These are phyloP conservation scores for Dryadomyces quercus-mongolicae DNA, from an alignment of 2,329 filamentous ascomycete genomes.

Conservation along the genomic window DNA sequence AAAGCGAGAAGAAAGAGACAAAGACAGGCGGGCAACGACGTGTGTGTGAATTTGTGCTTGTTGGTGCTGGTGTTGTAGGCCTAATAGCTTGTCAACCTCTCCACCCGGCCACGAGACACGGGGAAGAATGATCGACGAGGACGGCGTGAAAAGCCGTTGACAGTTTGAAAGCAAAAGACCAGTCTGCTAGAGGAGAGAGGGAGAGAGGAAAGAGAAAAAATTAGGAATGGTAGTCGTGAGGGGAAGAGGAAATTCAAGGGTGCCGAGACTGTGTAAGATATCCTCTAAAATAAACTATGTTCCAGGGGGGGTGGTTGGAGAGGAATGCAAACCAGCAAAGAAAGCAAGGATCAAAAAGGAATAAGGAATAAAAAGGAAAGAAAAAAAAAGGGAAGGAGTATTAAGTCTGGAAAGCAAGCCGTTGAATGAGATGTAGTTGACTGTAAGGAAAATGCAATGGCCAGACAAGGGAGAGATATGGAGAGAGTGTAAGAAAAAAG, in stretches of 20 bases:
- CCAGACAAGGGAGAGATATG: not conserved
- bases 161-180: not conserved
- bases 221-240: not conserved
- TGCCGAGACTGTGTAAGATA: not conserved
- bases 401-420: not conserved
- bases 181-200: not conserved
- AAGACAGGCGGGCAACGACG: not conserved
- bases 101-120: not conserved
- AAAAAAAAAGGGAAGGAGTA: not conserved
- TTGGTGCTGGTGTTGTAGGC: not conserved
- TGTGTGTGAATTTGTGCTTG: too few species aligned
- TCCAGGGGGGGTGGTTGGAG: not conserved
- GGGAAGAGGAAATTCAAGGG: not conserved
- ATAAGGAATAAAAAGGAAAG: not conserved
- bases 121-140: not conserved
- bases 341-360: not conserved
- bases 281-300: not conserved
- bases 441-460: not conserved
- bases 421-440: not conserved
- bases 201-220: not conserved
- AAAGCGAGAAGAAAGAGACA: not conserved
- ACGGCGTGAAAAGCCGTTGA: not conserved
- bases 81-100: not conserved
- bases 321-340: not conserved
- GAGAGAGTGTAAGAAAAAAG: not conserved